Evolutionary conservation across 495 filamentous ascomycete species (phyloP).

Genomic region (Hypomontagnella submonticulosa): DNA sequence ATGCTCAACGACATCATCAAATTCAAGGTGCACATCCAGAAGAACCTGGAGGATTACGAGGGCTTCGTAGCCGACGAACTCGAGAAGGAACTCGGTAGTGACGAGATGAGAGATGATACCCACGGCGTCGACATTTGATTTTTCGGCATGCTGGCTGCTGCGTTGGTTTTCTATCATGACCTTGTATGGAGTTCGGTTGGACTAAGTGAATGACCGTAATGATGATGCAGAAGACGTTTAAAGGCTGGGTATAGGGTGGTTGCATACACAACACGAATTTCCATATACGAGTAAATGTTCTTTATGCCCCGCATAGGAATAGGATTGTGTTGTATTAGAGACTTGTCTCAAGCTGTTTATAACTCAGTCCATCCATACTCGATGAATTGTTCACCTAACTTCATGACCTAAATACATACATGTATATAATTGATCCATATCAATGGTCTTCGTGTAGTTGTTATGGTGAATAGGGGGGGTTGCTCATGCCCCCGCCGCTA

Average conservation of each 20-base stretch:
- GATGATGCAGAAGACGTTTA: slow-evolving; percentile 23
- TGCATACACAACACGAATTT: too few species aligned
- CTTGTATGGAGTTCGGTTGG: slow-evolving; percentile 38
- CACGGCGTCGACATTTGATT: slow-evolving; percentile 43
- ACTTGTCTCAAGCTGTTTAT: too few species aligned
- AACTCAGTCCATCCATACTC: too few species aligned
- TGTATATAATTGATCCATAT: too few species aligned
- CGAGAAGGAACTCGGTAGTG: slow-evolving; percentile 77
- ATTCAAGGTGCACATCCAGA: slow-evolving; percentile 97
- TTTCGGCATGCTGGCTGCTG: neutral
- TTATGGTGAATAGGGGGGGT: too few species aligned
- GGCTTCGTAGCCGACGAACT: slow-evolving; percentile 91
- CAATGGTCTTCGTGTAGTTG: too few species aligned
- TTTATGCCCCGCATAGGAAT: too few species aligned
- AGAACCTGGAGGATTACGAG: slow-evolving; percentile 90
- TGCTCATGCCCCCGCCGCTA: too few species aligned
- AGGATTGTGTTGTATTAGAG: too few species aligned
- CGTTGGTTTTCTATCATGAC: slow-evolving; percentile 7
- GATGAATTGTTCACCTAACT: too few species aligned
- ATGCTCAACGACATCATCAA: slow-evolving; percentile 98
- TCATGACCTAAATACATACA: too few species aligned
- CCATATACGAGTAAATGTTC: too few species aligned
- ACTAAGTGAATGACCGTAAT: slow-evolving; percentile 33
- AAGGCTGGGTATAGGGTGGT: slow-evolving; percentile 2
- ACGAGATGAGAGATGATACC: slow-evolving; percentile 58